Evolutionary conservation across 352 stramenopile species (phyloP).

Genomic region (Peronospora destructor): DNA sequence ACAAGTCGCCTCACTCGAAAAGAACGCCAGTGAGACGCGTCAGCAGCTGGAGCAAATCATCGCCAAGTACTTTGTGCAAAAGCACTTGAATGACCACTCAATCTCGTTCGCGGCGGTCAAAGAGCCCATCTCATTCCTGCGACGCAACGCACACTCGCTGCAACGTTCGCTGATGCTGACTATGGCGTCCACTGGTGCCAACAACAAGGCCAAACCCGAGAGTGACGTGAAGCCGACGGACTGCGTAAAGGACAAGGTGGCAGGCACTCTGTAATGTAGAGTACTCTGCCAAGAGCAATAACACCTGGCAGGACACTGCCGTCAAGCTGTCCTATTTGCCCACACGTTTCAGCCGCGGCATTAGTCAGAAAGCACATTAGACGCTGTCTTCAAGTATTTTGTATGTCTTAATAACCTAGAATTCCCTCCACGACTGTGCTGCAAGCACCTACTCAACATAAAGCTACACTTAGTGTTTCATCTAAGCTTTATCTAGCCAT

Average conservation of each 20-base stretch:
- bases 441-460: constrained; percentile 5
- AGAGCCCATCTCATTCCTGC: constrained; percentile 64
- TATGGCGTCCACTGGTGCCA: constrained; percentile 39
- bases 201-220: constrained; percentile 32
- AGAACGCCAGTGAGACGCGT: constrained; percentile 21
- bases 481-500: no score
- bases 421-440: constrained; percentile 2
- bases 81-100: constrained; percentile 21
- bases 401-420: constrained; percentile 25
- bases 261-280: constrained; percentile 41
- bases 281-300: constrained; percentile 19
- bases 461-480: background rate
- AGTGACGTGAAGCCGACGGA: constrained; percentile 33
- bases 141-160: constrained; percentile 58
- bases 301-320: constrained; percentile 11
- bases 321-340: constrained; percentile 25
- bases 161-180: constrained; percentile 56
- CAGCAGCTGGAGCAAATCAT: constrained; percentile 48
- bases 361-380: constrained; percentile 33
- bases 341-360: constrained; percentile 11
- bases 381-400: constrained; percentile 14
- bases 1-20: constrained; percentile 9
- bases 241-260: constrained; percentile 61
- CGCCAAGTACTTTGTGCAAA: constrained; percentile 30
- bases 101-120: constrained; percentile 56